Percentiles rank a stretch among this genome's conserved stretches.
phyloP scores from a whole-genome alignment of 192 early-diverging fungal genomes.

The Coemansia sp. region DNA sequence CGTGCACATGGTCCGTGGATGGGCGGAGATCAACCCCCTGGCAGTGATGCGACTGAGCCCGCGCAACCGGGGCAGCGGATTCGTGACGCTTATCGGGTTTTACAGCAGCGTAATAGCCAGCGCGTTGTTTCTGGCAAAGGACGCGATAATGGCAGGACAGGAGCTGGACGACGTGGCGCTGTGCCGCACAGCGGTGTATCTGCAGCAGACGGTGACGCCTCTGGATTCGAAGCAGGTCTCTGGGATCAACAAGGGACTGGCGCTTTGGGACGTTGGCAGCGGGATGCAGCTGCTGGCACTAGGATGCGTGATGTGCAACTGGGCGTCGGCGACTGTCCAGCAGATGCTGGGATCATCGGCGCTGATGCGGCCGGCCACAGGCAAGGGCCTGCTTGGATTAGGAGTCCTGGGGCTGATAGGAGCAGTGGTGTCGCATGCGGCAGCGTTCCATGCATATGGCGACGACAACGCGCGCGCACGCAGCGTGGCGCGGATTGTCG shows the following conservation, averaged over 20 bases:
- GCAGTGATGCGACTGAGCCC: conserved; percentile 30
- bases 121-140: conserved; percentile 35
- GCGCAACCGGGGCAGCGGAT: conserved; percentile 14
- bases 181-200: conserved; percentile 38
- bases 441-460: conserved; percentile 1
- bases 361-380: conserved; percentile 17
- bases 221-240: conserved; percentile 31
- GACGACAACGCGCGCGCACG: conserved; percentile 30
- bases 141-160: conserved; percentile 47
- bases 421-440: conserved; percentile 34
- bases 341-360: conserved; percentile 25
- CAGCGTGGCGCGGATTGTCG: conserved; percentile 34
- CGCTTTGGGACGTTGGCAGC: conserved; percentile 42
- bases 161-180: conserved; percentile 45
- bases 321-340: conserved; percentile 28
- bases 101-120: conserved; percentile 34
- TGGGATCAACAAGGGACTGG: conserved; percentile 27
- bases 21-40: conserved; percentile 38
- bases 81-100: conserved; percentile 32
- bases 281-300: conserved; percentile 36
- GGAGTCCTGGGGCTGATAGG: conserved; percentile 16
- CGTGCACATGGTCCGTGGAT: conserved; percentile 26
- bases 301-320: conserved; percentile 31
- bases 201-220: conserved; percentile 26
- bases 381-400: conserved; percentile 19